Base-by-base conservation (phyloP, 805 yeast species). In the Torulaspora franciscae region DNA sequence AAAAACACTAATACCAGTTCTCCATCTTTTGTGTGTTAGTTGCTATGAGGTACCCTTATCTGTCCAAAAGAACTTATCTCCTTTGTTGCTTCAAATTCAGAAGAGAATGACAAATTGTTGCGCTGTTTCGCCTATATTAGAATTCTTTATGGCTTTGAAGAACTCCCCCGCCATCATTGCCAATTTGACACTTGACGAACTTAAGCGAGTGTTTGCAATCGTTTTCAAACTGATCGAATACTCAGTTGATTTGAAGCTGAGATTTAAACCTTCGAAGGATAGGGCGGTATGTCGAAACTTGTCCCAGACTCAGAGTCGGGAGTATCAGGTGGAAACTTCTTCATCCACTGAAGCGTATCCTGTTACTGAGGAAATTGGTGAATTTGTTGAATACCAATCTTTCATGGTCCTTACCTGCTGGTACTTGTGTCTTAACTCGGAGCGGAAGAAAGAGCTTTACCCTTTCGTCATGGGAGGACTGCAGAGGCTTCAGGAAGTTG, bases 21-120 rank as follows among this genome's bases (percentile, higher is more conserved):
- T 89, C 24, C 88, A 87, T 54, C 81, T 83, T 34, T 67, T 90
- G 46, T 79, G 84, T 4, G 73, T 84, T 2, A 84, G 91, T 53
- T 83, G 95, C 59, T 87, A 84, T 60, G 95, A 86, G 58, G 71
- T 85, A 27, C 95, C 95, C 1, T 59, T 72, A 8, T 79, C 91
- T 0, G 73, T 89, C 44, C 84, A 82, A 59, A 81, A 82, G 55
- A 83, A 71, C 54, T 59, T 87, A 28, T 71, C 81, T 7, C 79
- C 79, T n/a, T 78, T 89, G 8, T 70, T 88, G 49, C 77, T 83
- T n/a, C 77, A 77, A 42, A 65, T 89, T 32, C 95, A 86, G 55
- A 81, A 85, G 5, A 76, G 85, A 57, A 77, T 88, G 30, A 79
- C 95, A 0, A 79, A 79, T 51, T 72, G 81, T 0, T 78, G 76